Evolutionary conservation across 805 yeast genomes (phyloP).

Genomic region (Saturnispora sanitii): DNA sequence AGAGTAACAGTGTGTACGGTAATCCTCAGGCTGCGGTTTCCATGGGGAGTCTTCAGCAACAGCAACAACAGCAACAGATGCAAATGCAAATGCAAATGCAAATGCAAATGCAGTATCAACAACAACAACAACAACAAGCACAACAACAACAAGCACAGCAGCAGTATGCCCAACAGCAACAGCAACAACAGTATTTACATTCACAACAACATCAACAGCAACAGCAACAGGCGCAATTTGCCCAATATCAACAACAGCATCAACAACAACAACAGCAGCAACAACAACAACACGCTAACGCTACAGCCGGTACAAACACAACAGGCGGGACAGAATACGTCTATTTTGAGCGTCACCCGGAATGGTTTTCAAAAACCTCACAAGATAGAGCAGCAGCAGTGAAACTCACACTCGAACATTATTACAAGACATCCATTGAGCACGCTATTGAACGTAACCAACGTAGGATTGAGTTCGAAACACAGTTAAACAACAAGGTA

Average conservation of each 20-base stretch:
- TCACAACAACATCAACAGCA: constrained; percentile 15
- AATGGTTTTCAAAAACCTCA: constrained; percentile 55
- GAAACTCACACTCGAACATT: constrained; percentile 73
- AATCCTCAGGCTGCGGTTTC: background rate
- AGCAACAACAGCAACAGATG: constrained; percentile 17
- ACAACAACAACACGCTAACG: constrained; percentile 9
- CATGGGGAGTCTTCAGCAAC: background rate
- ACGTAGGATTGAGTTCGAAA: constrained; percentile 78
- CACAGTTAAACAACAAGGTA: constrained; percentile 55
- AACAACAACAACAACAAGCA: constrained; percentile 16
- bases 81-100: constrained; percentile 26
- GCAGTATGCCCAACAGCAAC: constrained; percentile 26
- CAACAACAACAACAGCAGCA: constrained; percentile 13
- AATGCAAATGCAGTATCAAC: constrained; percentile 10
- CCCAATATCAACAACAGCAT: background rate
- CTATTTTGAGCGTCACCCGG: constrained; percentile 76
- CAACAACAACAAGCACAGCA: constrained; percentile 21
- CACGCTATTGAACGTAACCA: constrained; percentile 96
- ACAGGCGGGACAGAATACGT: constrained; percentile 37
- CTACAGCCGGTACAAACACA: background rate
- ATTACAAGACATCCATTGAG: constrained; percentile 72
- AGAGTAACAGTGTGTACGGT: background rate
- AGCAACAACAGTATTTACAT: constrained; percentile 27
- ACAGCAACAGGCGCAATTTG: background rate
- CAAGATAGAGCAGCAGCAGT: constrained; percentile 82